These are phyloP conservation scores for Paxillus involutus DNA, from an alignment of 768 basidiomycete species.

Conservation along the genomic window DNA sequence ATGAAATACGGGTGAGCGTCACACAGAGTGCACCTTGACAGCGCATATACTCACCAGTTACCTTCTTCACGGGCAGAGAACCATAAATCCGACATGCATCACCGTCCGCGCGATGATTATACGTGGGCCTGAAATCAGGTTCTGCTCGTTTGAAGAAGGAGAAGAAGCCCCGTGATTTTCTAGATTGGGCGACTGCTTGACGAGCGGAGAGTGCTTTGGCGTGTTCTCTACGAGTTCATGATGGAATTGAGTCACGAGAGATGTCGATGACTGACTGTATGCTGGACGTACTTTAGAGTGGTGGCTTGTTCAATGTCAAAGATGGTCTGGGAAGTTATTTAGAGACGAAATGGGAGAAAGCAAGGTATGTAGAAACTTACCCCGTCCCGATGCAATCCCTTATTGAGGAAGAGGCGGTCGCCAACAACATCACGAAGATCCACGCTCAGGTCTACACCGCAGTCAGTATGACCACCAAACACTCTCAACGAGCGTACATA, in stretches of 20 bases:
- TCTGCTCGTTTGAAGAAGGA: constrained; percentile 47
- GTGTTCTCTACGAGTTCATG: constrained; percentile 48
- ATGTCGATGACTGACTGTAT: neutral
- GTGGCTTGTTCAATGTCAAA: constrained; percentile 86
- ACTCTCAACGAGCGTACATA: constrained; percentile 42
- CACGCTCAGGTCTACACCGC: constrained; percentile 67
- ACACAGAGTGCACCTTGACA: neutral
- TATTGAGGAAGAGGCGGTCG: constrained; percentile 82
- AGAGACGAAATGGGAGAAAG: neutral
- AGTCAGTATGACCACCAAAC: neutral
- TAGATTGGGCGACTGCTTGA: constrained; percentile 71
- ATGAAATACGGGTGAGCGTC: neutral
- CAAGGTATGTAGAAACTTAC: constrained; percentile 39
- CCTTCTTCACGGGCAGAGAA: constrained; percentile 82
- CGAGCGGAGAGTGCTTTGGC: constrained; percentile 63
- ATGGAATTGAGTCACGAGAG: neutral
- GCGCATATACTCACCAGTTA: constrained; percentile 59
- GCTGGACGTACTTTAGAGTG: constrained; percentile 50
- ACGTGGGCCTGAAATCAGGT: constrained; percentile 66
- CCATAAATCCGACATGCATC: constrained; percentile 88
- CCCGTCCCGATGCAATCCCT: constrained; percentile 81
- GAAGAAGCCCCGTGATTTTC: constrained; percentile 76
- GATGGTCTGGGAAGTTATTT: constrained; percentile 45
- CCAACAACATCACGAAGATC: constrained; percentile 94
- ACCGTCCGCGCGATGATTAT: constrained; percentile 64